These are phyloP conservation scores for Lentinula guzmanii DNA, from an alignment of 768 basidiomycete species.

Conservation along the genomic window DNA sequence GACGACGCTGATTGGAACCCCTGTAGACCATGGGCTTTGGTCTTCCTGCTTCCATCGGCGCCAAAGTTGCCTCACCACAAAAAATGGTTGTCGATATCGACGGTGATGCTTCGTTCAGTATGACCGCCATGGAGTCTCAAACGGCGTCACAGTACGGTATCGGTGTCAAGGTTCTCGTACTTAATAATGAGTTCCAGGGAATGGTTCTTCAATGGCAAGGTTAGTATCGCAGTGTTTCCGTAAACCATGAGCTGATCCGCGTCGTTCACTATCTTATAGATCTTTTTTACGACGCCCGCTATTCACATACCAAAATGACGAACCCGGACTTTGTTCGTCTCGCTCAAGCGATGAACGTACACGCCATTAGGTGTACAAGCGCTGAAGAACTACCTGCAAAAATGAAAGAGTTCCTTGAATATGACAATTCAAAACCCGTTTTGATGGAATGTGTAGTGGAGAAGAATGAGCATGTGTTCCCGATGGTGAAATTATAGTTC, in stretches of 20 bases:
- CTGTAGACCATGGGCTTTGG: constrained; percentile 96
- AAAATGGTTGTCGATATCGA: constrained; percentile 96
- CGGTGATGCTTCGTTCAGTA: constrained; percentile 97
- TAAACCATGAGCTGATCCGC: background rate
- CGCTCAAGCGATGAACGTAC: constrained; percentile 89
- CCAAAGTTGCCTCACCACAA: constrained; percentile 91
- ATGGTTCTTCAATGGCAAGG: constrained; percentile 99
- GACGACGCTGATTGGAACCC: background rate
- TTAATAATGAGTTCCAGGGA: constrained; percentile 98
- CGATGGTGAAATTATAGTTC: constrained; percentile 54
- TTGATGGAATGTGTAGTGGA: constrained; percentile 88
- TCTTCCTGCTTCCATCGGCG: constrained; percentile 89
- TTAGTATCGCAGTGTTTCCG: constrained; percentile 22
- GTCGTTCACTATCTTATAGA: constrained; percentile 33
- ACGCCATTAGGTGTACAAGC: constrained; percentile 73
- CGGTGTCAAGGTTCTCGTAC: constrained; percentile 88
- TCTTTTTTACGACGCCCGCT: constrained; percentile 94
- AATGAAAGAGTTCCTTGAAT: constrained; percentile 99
- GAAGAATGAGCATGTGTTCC: constrained; percentile 83
- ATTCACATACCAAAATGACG: constrained; percentile 92
- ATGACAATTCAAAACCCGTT: constrained; percentile 80
- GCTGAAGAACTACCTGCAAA: constrained; percentile 79
- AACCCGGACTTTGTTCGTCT: constrained; percentile 95
- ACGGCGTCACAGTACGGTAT: constrained; percentile 90
- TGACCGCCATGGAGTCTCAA: constrained; percentile 99